Evolutionary conservation across 2,329 filamentous ascomycete genomes (phyloP).

Genomic region (Botryotinia globosa): DNA sequence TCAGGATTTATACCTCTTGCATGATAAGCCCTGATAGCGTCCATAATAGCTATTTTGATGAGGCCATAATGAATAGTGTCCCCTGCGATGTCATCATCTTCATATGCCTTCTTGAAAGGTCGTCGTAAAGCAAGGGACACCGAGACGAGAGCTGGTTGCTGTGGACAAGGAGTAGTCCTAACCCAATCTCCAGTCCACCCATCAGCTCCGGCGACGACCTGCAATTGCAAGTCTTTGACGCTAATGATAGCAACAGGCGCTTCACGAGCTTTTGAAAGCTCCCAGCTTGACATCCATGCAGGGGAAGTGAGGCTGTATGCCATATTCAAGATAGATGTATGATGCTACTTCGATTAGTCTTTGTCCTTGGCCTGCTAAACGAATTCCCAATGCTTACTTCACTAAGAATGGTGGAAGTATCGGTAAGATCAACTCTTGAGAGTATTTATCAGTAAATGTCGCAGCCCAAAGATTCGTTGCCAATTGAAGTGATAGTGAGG

Average conservation of each 20-base stretch:
- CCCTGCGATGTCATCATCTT: slow-evolving; percentile 57
- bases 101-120: slow-evolving; percentile 57
- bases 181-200: slow-evolving; percentile 60
- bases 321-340: not conserved
- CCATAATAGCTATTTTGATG: slow-evolving; percentile 63
- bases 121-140: slow-evolving; percentile 55
- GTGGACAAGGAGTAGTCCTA: slow-evolving; percentile 37
- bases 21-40: slow-evolving; percentile 32
- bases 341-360: not conserved
- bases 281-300: not conserved
- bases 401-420: no score
- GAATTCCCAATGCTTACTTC: not conserved
- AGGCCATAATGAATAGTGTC: slow-evolving; percentile 75
- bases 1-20: accelerated
- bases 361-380: not conserved
- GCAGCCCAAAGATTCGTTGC: not conserved
- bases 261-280: not conserved
- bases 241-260: slow-evolving; percentile 7
- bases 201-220: slow-evolving; percentile 42
- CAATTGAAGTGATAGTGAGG: not conserved
- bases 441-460: not conserved
- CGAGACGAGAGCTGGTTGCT: slow-evolving; percentile 62
- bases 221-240: not conserved
- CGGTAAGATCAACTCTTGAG: not conserved
- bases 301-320: accelerated